These are phyloP conservation scores for Vigna reflexopilosa DNA, from an alignment of 306 rosid species.

Conservation along the genomic window DNA sequence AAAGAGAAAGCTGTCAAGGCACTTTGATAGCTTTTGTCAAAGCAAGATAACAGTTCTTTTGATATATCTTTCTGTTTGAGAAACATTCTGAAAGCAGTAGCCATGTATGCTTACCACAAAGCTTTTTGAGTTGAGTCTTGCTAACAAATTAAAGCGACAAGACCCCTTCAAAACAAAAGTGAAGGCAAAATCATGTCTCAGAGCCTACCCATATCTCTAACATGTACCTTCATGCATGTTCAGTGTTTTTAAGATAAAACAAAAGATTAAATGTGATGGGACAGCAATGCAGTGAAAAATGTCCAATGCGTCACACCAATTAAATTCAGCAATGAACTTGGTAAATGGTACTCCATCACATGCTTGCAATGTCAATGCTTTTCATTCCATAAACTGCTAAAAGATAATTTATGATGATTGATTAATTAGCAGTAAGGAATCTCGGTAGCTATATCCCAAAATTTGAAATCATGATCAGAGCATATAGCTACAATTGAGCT, in stretches of 20 bases:
- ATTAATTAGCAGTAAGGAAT: slow-evolving; percentile 27
- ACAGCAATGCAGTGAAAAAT: background rate
- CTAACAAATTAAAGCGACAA: slow-evolving; percentile 47
- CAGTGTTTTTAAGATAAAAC: slow-evolving; percentile 6
- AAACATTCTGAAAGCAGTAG: slow-evolving; percentile 50
- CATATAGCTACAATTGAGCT: slow-evolving; percentile 15
- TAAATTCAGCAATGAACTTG: slow-evolving; percentile 37
- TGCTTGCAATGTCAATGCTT: slow-evolving; percentile 16
- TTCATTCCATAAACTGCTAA: slow-evolving; percentile 40
- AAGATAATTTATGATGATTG: slow-evolving; percentile 40
- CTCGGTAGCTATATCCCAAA: slow-evolving; percentile 21
- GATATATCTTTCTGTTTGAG: slow-evolving; percentile 40
- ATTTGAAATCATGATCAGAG: slow-evolving; percentile 31
- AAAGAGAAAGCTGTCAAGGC: slow-evolving; percentile 58
- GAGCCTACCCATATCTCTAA: slow-evolving; percentile 29
- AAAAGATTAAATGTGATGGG: slow-evolving; percentile 27
- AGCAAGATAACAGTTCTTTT: slow-evolving; percentile 47
- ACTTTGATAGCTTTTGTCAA: slow-evolving; percentile 57
- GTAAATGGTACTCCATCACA: slow-evolving; percentile 14
- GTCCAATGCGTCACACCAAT: slow-evolving; percentile 14
- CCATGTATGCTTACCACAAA: slow-evolving; percentile 36
- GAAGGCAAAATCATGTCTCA: slow-evolving; percentile 47
- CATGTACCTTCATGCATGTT: slow-evolving; percentile 1
- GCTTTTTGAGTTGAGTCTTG: slow-evolving; percentile 36
- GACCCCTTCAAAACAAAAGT: slow-evolving; percentile 38